phyloP scores from a whole-genome alignment of 305 asterid genomes.

The Fraxinus greggii region DNA sequence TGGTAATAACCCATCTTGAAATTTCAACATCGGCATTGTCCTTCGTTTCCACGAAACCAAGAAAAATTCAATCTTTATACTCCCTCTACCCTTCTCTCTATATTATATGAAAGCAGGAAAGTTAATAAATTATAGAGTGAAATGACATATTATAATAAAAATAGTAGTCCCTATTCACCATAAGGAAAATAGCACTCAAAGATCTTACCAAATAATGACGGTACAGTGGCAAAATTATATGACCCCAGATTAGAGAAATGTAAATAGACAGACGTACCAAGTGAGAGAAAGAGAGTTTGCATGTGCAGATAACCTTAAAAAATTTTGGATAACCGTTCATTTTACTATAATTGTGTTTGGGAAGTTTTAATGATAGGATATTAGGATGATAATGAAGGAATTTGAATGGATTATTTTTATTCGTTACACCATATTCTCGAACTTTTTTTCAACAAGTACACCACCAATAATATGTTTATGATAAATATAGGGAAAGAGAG shows the following conservation, averaged over 20 bases:
- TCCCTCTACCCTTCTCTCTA: neutral
- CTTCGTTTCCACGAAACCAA: neutral
- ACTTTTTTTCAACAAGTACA: neutral
- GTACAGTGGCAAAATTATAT: conserved; percentile 26
- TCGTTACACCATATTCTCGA: neutral
- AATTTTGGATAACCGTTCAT: neutral
- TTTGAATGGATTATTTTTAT: neutral
- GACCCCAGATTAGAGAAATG: conserved; percentile 27
- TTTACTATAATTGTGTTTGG: neutral
- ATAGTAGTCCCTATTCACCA: neutral
- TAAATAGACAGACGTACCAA: conserved; percentile 13
- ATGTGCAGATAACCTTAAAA: conserved; percentile 15
- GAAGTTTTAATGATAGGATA: neutral
- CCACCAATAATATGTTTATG: neutral
- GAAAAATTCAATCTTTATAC: neutral
- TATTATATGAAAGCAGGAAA: neutral
- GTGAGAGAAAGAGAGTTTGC: conserved; percentile 23
- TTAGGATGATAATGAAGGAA: neutral
- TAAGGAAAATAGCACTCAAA: neutral
- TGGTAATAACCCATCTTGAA: conserved; percentile 26
- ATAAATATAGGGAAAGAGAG: neutral
- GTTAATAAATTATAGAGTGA: neutral
- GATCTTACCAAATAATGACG: neutral
- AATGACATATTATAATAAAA: neutral
- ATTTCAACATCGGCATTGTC: conserved; percentile 33